phyloP scores from a whole-genome alignment of 805 yeast genomes.

The Ogataea paradorogensis region DNA sequence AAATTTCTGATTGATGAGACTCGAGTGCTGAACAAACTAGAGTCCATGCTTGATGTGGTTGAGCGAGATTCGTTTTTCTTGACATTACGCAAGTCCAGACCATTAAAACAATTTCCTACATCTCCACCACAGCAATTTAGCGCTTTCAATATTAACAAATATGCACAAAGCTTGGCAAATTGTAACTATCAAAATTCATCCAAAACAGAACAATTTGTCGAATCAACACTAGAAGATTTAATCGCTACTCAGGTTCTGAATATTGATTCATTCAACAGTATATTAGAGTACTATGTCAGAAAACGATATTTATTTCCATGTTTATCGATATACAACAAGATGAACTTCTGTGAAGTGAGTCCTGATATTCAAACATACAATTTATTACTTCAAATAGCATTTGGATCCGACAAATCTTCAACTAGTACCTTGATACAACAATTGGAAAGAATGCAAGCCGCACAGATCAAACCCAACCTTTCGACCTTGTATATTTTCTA shows the following conservation, averaged over 20 bases:
- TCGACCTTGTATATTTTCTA: conserved; percentile 15
- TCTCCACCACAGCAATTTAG: conserved; percentile 1
- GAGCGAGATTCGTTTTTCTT: conserved; percentile 1
- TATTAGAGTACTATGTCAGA: conserved; percentile 11
- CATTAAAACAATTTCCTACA: conserved; percentile 8
- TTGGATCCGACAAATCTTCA: conserved; percentile 1
- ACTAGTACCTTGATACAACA: conserved; percentile 2
- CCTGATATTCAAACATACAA: conserved; percentile 13
- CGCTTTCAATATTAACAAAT: conserved; percentile 5
- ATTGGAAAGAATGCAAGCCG: conserved; percentile 8
- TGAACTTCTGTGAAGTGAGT: neutral
- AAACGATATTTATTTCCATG: neutral
- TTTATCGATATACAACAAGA: conserved; percentile 5
- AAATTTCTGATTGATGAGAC: neutral
- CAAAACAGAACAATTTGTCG: conserved; percentile 7
- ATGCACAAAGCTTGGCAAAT: conserved; percentile 6
- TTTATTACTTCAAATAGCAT: conserved; percentile 9
- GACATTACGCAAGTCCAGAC: conserved; percentile 5
- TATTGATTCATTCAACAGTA: conserved; percentile 7
- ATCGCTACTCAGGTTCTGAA: conserved; percentile 4
- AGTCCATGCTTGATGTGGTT: neutral
- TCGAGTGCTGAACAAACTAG: neutral
- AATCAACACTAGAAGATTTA: conserved; percentile 11
- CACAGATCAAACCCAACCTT: conserved; percentile 5
- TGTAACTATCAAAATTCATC: conserved; percentile 10